Evolutionary conservation across 2,329 filamentous ascomycete species (phyloP), one percentile per base, ranked within the genome.

Genomic region (Alternaria infectoria): DNA sequence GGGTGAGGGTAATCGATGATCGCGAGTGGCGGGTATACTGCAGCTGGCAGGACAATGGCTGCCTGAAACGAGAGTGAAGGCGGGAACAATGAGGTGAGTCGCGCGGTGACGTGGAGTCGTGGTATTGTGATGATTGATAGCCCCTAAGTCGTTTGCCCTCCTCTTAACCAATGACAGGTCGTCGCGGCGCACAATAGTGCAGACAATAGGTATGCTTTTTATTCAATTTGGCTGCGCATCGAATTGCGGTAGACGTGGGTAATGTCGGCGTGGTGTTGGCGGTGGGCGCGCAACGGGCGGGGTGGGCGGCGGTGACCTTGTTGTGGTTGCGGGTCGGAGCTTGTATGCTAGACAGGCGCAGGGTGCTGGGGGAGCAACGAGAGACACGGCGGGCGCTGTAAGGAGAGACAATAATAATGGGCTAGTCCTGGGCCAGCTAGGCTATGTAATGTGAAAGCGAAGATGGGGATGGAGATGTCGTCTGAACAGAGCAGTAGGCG

Each of bases 61-160:
- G 64, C 46, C 49, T 59, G 43, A 55, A 67, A 40, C 15, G 49
- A 32, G 54, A 55, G 64, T 57, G 46, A 64, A 54, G 55, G 57
- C 43, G 61, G 47, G 54, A 62, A 58, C 25, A 36, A 52, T 43
- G 64, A 56, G 57, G 64, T 66, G 54, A 59, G 61, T 52, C 63
- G 57, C 60, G 61, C 61, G 64, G 68, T 69, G 69, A 69, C 59
- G 57, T 59, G 54, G 66, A 68, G 54, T 61, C 57, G 61, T 51
- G 36, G 62, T 62, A 59, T 62, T 69, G 69, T 61, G 44, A 45
- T 49, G 54, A 54, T 54, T 23, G 49, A 58, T 12, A 45, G 36
- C 65, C 62, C 61, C 65, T 63, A 59, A 51, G 66, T 44, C 57
- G 62, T 61, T 64, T 61, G 61, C 62, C 54, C 66, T 54, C 51